These are phyloP conservation scores for Solanum sejunctum DNA, from an alignment of 257 asterid genomes.

Conservation along the genomic window DNA sequence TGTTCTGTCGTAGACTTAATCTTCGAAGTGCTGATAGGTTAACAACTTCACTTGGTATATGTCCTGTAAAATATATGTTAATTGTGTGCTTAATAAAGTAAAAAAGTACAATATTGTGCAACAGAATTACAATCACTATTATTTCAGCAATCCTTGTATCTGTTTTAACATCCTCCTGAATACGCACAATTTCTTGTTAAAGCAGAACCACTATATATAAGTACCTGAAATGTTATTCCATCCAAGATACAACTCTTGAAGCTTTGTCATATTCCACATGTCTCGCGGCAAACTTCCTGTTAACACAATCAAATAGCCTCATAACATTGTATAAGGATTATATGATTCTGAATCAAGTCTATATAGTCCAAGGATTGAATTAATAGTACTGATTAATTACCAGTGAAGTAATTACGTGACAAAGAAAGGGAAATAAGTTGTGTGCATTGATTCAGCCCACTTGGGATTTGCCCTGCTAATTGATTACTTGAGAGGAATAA, in stretches of 20 bases:
- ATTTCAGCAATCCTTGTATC: not conserved
- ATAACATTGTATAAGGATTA: not conserved
- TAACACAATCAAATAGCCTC: not conserved
- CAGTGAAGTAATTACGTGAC: not conserved
- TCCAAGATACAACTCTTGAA: not conserved
- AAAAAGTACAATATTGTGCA: not conserved
- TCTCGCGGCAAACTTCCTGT: conserved; percentile 3
- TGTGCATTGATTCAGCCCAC: not conserved
- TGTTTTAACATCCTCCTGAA: not conserved
- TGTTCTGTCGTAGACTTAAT: not conserved
- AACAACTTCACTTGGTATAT: not conserved
- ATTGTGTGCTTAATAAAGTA: not conserved
- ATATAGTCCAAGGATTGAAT: not conserved
- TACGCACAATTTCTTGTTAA: not conserved
- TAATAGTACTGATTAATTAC: not conserved
- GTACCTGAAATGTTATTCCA: not conserved
- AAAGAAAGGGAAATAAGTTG: not conserved
- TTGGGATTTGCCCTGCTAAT: conserved; percentile 4
- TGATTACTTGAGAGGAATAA: not conserved
- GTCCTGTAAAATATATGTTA: not conserved
- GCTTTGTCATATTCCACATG: conserved; percentile 5
- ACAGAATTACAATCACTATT: not conserved
- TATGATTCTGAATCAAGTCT: not conserved
- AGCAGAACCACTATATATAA: not conserved
- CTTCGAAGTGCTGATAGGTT: not conserved